A percentile compares a stretch with the other conserved stretches of the same genome.
Conservation (phyloP, 345 rosid species). For the Raphanus sativus region DNA sequence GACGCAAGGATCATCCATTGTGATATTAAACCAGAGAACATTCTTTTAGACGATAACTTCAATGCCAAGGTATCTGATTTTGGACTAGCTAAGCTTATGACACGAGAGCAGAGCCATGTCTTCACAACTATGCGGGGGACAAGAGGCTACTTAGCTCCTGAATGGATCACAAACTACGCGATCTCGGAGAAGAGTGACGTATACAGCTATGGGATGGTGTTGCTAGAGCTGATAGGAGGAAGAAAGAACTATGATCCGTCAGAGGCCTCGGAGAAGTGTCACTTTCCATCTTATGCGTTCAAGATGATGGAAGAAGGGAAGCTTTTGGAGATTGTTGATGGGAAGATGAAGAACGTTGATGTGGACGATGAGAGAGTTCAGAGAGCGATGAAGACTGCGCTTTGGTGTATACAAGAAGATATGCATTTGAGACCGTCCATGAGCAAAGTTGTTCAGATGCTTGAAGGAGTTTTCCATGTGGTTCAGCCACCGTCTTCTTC, state of each 20-base stretch:
- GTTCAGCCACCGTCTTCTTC: slow-evolving; percentile 64
- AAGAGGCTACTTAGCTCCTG: slow-evolving; percentile 90
- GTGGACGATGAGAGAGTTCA: slow-evolving; percentile 50
- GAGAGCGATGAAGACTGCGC: slow-evolving; percentile 67
- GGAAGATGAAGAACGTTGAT: slow-evolving; percentile 44
- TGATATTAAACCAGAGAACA: slow-evolving; percentile 93
- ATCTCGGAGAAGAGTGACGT: slow-evolving; percentile 95
- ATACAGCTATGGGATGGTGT: slow-evolving; percentile 85
- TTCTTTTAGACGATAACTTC: slow-evolving; percentile 73
- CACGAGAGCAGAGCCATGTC: slow-evolving; percentile 86
- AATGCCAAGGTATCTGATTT: slow-evolving; percentile 92
- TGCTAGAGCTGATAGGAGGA: slow-evolving; percentile 84
- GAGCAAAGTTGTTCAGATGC: slow-evolving; percentile 92
- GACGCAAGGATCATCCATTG: slow-evolving; percentile 81
- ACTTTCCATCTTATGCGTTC: slow-evolving; percentile 84
- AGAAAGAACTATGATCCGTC: slow-evolving; percentile 67
- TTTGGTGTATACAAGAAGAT: slow-evolving; percentile 95
- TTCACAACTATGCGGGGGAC: slow-evolving; percentile 91
- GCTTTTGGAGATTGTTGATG: slow-evolving; percentile 63
- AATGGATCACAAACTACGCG: slow-evolving; percentile 90
- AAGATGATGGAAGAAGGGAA: slow-evolving; percentile 93
- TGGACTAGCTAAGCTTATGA: slow-evolving; percentile 91
- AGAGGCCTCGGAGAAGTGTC: slow-evolving; percentile 69
- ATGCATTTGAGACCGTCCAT: slow-evolving; percentile 81
- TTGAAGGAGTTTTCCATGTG: slow-evolving; percentile 73